Evolutionary conservation across 129 eudicot species (phyloP).

Genomic region (Glebionis coronaria): DNA sequence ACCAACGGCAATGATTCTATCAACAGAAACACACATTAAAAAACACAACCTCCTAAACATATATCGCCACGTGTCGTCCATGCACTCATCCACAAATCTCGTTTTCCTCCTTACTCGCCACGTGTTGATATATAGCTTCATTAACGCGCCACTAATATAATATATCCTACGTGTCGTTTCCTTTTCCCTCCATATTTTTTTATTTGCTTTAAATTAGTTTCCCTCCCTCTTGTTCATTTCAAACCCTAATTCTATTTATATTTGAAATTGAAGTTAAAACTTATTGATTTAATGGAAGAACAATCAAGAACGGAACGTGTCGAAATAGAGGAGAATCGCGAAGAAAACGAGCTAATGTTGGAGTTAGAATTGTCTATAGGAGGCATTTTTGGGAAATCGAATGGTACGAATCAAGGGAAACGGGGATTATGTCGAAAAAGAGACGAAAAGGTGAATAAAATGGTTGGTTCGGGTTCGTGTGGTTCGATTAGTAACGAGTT

Average conservation of each 20-base stretch:
- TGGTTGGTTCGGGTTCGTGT: constrained; percentile 20
- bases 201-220: constrained; percentile 8
- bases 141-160: background rate
- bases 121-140: constrained; percentile 14
- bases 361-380: constrained; percentile 70
- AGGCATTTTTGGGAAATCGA: constrained; percentile 36
- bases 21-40: background rate
- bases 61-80: constrained; percentile 19
- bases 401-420: constrained; percentile 23
- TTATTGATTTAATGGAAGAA: constrained; percentile 3
- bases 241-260: background rate
- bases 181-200: constrained; percentile 15
- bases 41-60: constrained; percentile 8
- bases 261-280: no score
- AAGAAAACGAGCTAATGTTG: constrained; percentile 54
- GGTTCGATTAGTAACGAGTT: constrained; percentile 22
- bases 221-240: background rate
- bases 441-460: constrained; percentile 37
- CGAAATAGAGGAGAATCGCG: constrained; percentile 9
- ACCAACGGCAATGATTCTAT: background rate
- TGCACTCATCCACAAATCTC: constrained; percentile 11
- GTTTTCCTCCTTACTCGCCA: constrained; percentile 7
- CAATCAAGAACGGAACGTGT: constrained; percentile 14
- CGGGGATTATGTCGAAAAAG: constrained; percentile 39
- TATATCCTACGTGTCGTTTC: constrained; percentile 42